phyloP scores from a whole-genome alignment of 495 filamentous ascomycete genomes.

The Articulospora tetracladia region DNA sequence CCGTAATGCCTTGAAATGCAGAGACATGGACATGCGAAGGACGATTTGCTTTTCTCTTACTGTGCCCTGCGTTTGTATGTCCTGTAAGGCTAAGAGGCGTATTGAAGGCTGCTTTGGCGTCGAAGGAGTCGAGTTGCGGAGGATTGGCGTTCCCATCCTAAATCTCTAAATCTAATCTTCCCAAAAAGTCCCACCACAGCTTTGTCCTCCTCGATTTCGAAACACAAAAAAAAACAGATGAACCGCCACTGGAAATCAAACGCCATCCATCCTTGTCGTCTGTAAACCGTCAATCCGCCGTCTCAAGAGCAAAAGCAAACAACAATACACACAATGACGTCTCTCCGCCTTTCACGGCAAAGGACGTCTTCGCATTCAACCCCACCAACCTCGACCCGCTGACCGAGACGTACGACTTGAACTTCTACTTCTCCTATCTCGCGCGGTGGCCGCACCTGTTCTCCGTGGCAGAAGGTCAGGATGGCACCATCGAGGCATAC shows the following conservation, averaged over 20 bases:
- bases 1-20: slow-evolving; percentile 8
- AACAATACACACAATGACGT: slow-evolving; percentile 49
- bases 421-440: slow-evolving; percentile 93
- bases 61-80: no score
- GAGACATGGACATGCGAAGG: neutral
- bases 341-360: slow-evolving; percentile 63
- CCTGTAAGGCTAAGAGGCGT: neutral
- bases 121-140: neutral
- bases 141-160: neutral
- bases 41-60: neutral
- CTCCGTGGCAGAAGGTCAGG: slow-evolving; percentile 74
- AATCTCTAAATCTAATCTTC: neutral
- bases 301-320: no score
- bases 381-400: slow-evolving; percentile 82
- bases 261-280: no score
- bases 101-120: neutral
- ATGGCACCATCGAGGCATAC: slow-evolving; percentile 85
- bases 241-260: no score
- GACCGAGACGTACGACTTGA: slow-evolving; percentile 93
- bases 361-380: slow-evolving; percentile 81
- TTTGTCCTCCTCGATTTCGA: neutral
- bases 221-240: neutral
- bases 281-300: no score
- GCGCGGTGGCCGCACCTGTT: slow-evolving; percentile 94
- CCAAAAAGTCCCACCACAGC: neutral